These are phyloP conservation scores for Excoecaria cochinchinensis DNA, from an alignment of 345 rosid species.

Conservation along the genomic window DNA sequence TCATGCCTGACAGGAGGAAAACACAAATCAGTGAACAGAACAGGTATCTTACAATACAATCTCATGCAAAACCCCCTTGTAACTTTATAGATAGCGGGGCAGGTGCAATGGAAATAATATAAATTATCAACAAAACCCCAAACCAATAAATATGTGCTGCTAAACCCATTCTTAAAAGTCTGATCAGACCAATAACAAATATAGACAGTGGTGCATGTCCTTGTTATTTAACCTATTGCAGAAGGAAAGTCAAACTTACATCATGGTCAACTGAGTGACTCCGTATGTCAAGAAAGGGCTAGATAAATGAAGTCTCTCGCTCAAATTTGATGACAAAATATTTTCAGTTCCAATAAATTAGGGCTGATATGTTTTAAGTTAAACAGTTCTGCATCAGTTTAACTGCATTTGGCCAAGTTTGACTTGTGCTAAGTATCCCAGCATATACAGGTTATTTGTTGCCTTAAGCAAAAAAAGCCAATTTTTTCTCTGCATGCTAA, in stretches of 20 bases:
- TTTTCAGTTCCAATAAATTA: neutral
- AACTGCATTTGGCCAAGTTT: neutral
- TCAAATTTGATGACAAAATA: neutral
- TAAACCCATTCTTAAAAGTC: neutral
- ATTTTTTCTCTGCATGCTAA: neutral
- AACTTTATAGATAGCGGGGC: constrained; percentile 1
- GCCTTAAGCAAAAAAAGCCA: neutral
- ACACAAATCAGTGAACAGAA: neutral
- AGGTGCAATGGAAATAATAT: constrained; percentile 2
- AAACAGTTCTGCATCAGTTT: neutral
- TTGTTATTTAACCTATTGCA: neutral
- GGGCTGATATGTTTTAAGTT: neutral
- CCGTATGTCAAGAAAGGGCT: neutral
- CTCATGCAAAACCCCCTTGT: neutral
- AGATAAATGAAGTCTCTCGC: neutral
- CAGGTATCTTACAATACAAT: neutral
- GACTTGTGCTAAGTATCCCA: neutral
- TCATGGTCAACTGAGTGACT: neutral
- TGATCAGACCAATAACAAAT: neutral
- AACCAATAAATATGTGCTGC: neutral
- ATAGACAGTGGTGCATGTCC: neutral
- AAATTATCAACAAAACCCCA: neutral
- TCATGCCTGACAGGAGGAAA: constrained; percentile 64
- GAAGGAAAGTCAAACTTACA: neutral
- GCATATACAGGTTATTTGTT: neutral